These are phyloP conservation scores for Gnaphalium uliginosum DNA, from an alignment of 129 eudicot genomes.

Conservation along the genomic window DNA sequence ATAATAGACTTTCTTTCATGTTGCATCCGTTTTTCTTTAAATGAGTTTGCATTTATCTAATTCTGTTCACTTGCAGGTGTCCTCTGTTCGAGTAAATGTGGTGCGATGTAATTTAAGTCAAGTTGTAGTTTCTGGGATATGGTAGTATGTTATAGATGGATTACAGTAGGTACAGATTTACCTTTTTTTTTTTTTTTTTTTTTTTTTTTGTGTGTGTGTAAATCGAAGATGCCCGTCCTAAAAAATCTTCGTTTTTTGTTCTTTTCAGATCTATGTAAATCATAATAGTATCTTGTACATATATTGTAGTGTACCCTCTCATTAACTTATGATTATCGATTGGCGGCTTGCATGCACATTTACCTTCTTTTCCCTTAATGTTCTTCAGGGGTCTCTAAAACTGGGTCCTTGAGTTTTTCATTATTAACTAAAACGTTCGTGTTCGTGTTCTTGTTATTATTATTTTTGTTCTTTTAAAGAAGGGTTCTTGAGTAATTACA, in stretches of 20 bases:
- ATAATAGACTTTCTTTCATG: background rate
- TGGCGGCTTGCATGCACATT: background rate
- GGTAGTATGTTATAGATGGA: constrained; percentile 16
- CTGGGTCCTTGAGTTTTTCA: background rate
- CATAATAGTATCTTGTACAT: constrained; percentile 28
- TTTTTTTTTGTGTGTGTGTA: constrained; percentile 14
- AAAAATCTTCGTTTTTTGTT: constrained; percentile 24
- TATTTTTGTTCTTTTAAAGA: too few relatives aligned
- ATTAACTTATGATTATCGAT: background rate
- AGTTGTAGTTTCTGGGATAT: constrained; percentile 21
- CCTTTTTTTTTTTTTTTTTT: constrained; percentile 9
- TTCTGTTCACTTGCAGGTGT: constrained; percentile 5
- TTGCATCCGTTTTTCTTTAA: background rate
- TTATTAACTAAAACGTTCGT: too few relatives aligned
- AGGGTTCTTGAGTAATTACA: too few relatives aligned
- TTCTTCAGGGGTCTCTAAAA: background rate
- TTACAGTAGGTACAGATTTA: constrained; percentile 16
- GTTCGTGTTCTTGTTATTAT: too few relatives aligned
- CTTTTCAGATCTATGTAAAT: constrained; percentile 26
- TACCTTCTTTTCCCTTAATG: background rate
- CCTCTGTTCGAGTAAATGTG: background rate
- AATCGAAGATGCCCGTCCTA: constrained; percentile 4
- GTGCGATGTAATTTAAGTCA: constrained; percentile 26
- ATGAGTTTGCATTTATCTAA: background rate
- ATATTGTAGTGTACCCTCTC: background rate